phyloP scores from a whole-genome alignment of 345 rosid genomes.

The Pistacia integerrima region DNA sequence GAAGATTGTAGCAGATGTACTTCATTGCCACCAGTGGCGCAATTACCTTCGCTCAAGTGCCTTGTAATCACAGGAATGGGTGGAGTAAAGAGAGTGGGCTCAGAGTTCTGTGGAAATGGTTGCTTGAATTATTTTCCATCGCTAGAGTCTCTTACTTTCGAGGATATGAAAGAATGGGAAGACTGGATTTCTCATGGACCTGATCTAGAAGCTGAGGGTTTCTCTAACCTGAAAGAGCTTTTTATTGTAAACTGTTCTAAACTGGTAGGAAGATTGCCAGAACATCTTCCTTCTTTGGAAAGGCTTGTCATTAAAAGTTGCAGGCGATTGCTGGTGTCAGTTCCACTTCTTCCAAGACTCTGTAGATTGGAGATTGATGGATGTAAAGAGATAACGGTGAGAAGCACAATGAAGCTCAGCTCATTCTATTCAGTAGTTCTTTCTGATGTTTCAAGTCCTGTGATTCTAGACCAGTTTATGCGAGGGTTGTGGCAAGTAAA shows the following conservation, averaged over 20 bases:
- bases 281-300: constrained; percentile 16
- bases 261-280: neutral
- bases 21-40: too few species aligned
- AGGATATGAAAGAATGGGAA: neutral
- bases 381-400: neutral
- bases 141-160: too few species aligned
- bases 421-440: too few species aligned
- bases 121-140: too few species aligned
- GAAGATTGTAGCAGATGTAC: too few species aligned
- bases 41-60: too few species aligned
- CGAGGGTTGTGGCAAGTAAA: too few species aligned
- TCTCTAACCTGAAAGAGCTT: constrained; percentile 14
- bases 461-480: neutral
- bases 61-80: too few species aligned
- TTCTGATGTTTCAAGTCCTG: too few species aligned
- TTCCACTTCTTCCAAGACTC: neutral
- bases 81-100: too few species aligned
- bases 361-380: neutral
- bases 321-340: neutral
- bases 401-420: neutral
- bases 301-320: neutral
- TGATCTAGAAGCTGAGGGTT: neutral
- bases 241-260: neutral
- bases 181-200: neutral
- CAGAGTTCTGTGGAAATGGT: too few species aligned